Conservation (phyloP, 371 early-diverging fungal genomes). For the Phascolomyces articulosus region DNA sequence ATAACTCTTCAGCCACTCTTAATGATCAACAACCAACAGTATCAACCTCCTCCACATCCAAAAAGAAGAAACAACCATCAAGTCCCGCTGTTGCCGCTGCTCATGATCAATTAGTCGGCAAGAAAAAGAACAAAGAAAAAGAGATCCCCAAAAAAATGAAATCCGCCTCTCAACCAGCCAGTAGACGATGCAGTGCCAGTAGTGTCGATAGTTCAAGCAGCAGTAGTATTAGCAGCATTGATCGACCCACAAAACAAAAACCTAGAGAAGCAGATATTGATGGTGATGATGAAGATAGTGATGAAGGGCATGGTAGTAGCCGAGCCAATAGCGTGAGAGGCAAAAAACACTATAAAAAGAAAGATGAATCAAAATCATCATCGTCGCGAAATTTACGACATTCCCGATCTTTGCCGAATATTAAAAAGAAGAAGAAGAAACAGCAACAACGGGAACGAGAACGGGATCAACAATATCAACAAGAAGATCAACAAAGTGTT, state of each 20-base stretch:
- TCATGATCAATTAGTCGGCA: neutral
- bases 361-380: conserved; percentile 2
- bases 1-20: neutral
- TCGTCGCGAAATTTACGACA: conserved; percentile 17
- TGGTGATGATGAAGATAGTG: conserved; percentile 18
- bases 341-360: conserved; percentile 4
- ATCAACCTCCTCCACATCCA: neutral
- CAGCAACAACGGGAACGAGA: conserved; percentile 3
- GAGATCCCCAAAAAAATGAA: conserved; percentile 1
- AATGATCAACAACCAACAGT: neutral
- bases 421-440: conserved; percentile 42
- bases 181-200: neutral
- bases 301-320: conserved; percentile 8
- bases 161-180: conserved; percentile 2
- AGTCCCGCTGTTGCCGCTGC: neutral
- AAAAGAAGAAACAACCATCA: neutral
- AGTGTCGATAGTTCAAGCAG: conserved; percentile 6
- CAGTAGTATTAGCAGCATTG: conserved; percentile 14
- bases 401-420: conserved; percentile 33
- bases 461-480: conserved; percentile 8
- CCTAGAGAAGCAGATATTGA: conserved; percentile 6
- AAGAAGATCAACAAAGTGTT: neutral
- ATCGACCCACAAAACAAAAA: neutral
- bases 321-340: neutral
- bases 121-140: neutral